Percentiles rank a stretch among this genome's conserved stretches.
Evolutionary conservation across 1,284 basidiomycete species (phyloP).

Genomic region (Leucoagaricus sp.): DNA sequence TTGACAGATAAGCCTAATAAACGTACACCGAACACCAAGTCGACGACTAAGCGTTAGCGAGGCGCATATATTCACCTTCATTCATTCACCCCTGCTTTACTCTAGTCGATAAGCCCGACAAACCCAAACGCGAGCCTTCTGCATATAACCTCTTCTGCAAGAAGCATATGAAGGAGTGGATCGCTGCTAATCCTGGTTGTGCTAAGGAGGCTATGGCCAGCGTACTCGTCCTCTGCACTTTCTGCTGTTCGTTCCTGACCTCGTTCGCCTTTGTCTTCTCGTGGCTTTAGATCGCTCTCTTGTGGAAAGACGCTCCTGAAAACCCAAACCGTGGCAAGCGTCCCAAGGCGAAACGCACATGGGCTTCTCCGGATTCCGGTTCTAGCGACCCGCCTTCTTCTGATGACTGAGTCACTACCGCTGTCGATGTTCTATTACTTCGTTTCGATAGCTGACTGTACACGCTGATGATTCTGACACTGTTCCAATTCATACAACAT

Average conservation of each 20-base stretch:
- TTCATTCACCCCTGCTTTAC: neutral
- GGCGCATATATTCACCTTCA: constrained; percentile 6
- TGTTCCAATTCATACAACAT: neutral
- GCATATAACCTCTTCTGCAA: constrained; percentile 58
- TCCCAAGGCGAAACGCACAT: constrained; percentile 28
- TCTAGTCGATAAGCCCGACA: constrained; percentile 28
- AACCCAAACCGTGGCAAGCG: constrained; percentile 60
- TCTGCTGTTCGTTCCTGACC: neutral
- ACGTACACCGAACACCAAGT: constrained; percentile 31
- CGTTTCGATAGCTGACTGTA: too few species aligned
- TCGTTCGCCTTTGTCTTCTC: neutral
- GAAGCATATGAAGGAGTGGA: constrained; percentile 54
- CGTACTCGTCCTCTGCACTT: constrained; percentile 31
- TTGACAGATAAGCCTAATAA: too few species aligned
- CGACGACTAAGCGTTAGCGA: constrained; percentile 4
- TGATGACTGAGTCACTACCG: neutral
- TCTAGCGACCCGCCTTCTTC: neutral
- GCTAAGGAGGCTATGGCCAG: constrained; percentile 55
- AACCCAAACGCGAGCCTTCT: constrained; percentile 52
- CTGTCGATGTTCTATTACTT: neutral
- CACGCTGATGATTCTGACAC: neutral
- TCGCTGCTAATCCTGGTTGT: constrained; percentile 48
- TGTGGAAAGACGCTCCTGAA: constrained; percentile 58
- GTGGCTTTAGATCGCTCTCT: constrained; percentile 44
- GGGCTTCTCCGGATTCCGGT: neutral